Conservation (phyloP, 1,139 yeast species). For the Yamadazyma siamensis region DNA sequence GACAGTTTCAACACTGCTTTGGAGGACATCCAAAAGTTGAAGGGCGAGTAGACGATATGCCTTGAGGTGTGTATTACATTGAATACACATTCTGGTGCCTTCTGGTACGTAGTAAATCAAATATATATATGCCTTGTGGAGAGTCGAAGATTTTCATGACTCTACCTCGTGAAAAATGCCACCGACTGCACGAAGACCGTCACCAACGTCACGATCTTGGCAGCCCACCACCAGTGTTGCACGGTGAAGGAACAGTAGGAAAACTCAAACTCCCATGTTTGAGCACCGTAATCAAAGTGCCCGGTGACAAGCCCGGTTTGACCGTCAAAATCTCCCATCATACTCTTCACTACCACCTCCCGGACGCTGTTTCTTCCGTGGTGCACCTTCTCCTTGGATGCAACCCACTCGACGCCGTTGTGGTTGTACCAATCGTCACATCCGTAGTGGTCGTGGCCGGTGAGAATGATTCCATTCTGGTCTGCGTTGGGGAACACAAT, state of each 20-base stretch:
- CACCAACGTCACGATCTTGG: slow-evolving; percentile 55
- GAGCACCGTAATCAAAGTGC: slow-evolving; percentile 33
- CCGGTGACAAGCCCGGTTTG: slow-evolving; percentile 85
- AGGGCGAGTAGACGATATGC: slow-evolving; percentile 1
- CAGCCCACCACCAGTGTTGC: slow-evolving; percentile 97
- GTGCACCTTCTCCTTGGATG: slow-evolving; percentile 38
- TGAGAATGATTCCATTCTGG: slow-evolving; percentile 73
- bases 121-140: slow-evolving; percentile 6
- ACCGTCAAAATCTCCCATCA: slow-evolving; percentile 97
- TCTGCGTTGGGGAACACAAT: slow-evolving; percentile 60
- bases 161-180: slow-evolving; percentile 8
- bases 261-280: slow-evolving; percentile 65
- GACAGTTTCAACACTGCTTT: slow-evolving; percentile 65
- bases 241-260: slow-evolving; percentile 74
- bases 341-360: slow-evolving; percentile 83
- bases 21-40: slow-evolving; percentile 39
- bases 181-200: slow-evolving; percentile 40
- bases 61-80: background rate
- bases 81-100: background rate
- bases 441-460: slow-evolving; percentile 98
- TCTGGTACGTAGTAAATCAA: slow-evolving; percentile 1
- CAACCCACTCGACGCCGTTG: slow-evolving; percentile 49
- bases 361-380: slow-evolving; percentile 41
- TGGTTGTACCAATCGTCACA: slow-evolving; percentile 66
- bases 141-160: no score